These are phyloP conservation scores for Erythrophleum ivorense DNA, from an alignment of 331 rosid genomes.

Conservation along the genomic window DNA sequence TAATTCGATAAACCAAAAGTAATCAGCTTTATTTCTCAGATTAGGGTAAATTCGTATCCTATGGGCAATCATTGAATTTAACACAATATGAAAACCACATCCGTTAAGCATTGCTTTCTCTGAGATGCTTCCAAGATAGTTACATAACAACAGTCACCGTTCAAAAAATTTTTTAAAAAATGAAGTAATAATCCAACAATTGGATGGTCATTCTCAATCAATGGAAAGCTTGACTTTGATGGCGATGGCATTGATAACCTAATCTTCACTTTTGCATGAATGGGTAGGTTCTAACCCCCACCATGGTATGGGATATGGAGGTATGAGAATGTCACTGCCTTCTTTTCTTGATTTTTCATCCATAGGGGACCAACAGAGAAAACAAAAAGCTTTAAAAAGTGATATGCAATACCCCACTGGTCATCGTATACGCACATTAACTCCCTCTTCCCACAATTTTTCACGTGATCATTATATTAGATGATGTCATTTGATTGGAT, in stretches of 20 bases:
- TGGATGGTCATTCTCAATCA: slow-evolving; percentile 23
- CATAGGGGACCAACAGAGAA: slow-evolving; percentile 28
- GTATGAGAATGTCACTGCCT: background rate
- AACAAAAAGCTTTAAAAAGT: slow-evolving; percentile 11
- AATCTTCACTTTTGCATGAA: slow-evolving; percentile 22
- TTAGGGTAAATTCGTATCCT: slow-evolving; percentile 6
- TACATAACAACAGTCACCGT: background rate
- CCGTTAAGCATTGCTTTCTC: slow-evolving; percentile 24
- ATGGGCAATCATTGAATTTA: background rate
- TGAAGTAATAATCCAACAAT: background rate
- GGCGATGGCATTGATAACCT: slow-evolving; percentile 27
- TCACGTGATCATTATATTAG: slow-evolving; percentile 3
- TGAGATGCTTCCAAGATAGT: slow-evolving; percentile 32
- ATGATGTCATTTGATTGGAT: slow-evolving; percentile 27
- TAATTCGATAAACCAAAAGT: background rate
- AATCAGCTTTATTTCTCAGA: background rate
- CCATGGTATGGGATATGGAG: background rate
- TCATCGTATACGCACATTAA: background rate
- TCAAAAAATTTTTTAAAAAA: background rate
- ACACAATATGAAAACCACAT: background rate
- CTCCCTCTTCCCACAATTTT: background rate
- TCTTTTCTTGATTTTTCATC: slow-evolving; percentile 8
- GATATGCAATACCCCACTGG: slow-evolving; percentile 1
- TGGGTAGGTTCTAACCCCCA: slow-evolving; percentile 6
- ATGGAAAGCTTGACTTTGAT: slow-evolving; percentile 33